Evolutionary conservation across 2,329 filamentous ascomycete species (phyloP).

Genomic region (Bipolaris bicolor): DNA sequence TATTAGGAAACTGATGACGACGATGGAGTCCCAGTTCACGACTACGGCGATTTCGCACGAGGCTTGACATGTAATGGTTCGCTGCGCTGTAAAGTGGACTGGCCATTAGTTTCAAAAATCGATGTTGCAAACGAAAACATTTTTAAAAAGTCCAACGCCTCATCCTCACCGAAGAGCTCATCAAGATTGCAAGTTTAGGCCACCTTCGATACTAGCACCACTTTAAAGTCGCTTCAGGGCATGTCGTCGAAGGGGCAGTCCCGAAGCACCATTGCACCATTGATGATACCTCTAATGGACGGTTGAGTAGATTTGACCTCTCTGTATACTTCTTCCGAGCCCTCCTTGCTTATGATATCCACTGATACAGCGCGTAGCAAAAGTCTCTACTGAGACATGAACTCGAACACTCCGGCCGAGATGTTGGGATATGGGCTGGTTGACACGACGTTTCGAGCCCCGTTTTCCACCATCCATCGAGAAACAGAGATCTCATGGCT

Average conservation of each 20-base stretch:
- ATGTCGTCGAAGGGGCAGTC: constrained; percentile 24
- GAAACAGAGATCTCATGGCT: constrained; percentile 25
- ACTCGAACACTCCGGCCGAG: constrained; percentile 20
- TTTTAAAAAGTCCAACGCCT: constrained; percentile 35
- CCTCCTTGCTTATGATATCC: constrained; percentile 10
- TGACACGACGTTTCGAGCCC: constrained; percentile 37
- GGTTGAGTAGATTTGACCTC: constrained; percentile 1
- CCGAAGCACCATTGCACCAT: constrained; percentile 33
- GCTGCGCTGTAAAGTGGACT: constrained; percentile 32
- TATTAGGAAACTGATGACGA: constrained; percentile 45
- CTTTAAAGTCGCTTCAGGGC: neutral
- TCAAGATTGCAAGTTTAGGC: constrained; percentile 23
- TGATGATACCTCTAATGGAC: constrained; percentile 11
- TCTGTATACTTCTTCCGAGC: neutral
- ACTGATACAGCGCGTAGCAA: neutral
- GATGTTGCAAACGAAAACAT: constrained; percentile 27
- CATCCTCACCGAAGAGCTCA: constrained; percentile 14
- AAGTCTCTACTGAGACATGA: constrained; percentile 8
- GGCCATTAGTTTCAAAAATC: constrained; percentile 22
- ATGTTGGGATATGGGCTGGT: constrained; percentile 51
- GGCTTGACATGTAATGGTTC: constrained; percentile 49
- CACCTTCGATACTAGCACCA: constrained; percentile 27
- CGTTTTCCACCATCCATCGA: constrained; percentile 32
- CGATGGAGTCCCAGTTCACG: constrained; percentile 49
- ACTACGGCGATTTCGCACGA: constrained; percentile 47